Conservation (phyloP, 1,139 yeast genomes). For the Yamadazyma jaroonii region DNA sequence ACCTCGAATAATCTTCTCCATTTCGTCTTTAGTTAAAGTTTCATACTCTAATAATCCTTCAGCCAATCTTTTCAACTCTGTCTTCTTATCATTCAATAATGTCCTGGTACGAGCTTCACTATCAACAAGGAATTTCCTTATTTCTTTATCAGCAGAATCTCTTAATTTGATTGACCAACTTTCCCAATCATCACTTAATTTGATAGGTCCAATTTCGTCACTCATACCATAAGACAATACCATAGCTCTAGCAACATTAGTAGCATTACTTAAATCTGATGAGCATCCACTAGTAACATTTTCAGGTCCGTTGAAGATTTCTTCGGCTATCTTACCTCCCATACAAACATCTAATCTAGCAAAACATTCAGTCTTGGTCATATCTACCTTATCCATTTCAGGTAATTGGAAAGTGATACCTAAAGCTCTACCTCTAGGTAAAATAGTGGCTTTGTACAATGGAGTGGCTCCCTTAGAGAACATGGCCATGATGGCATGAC, state of each 20-base stretch:
- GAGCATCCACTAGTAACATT: conserved; percentile 95
- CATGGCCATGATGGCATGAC: conserved; percentile 97
- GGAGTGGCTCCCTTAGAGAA: conserved; percentile 96
- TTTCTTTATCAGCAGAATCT: conserved; percentile 91
- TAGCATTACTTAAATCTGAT: conserved; percentile 85
- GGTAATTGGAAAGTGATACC: conserved; percentile 98
- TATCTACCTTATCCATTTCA: conserved; percentile 96
- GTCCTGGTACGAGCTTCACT: conserved; percentile 80
- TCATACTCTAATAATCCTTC: conserved; percentile 94
- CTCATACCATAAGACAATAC: conserved; percentile 97
- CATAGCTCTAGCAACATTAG: conserved; percentile 94
- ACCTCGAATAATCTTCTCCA: conserved; percentile 81
- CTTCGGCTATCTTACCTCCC: conserved; percentile 99
- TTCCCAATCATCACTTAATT: conserved; percentile 85
- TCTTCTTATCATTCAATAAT: conserved; percentile 55
- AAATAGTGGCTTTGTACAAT: conserved; percentile 90
- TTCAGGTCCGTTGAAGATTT: conserved; percentile 83
- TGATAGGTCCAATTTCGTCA: conserved; percentile 88
- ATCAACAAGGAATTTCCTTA: conserved; percentile 65
- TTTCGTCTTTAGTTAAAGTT: conserved; percentile 88
- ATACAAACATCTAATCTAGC: conserved; percentile 95
- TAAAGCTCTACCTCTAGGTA: conserved; percentile 94
- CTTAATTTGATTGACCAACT: conserved; percentile 89
- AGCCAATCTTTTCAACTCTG: conserved; percentile 85
- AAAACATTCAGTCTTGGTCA: conserved; percentile 82